A percentile compares a stretch with the other conserved stretches of the same genome.
phyloP scores from a whole-genome alignment of 129 eudicot species.

The Flaveria bidentis region DNA sequence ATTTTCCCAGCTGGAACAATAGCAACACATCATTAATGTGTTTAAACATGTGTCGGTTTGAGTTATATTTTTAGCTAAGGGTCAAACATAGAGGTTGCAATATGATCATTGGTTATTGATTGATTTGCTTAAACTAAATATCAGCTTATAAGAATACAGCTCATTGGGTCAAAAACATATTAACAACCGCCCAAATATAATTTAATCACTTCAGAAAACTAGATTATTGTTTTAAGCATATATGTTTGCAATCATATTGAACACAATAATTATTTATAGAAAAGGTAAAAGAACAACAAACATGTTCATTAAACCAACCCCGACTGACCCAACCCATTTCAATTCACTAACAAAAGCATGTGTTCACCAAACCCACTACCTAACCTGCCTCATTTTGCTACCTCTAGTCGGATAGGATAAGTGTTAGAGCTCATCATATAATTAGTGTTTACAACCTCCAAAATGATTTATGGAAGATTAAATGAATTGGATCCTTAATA shows the following conservation, averaged over 20 bases:
- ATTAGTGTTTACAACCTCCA: not conserved
- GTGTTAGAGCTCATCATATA: not conserved
- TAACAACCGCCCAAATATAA: not conserved
- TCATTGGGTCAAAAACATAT: not conserved
- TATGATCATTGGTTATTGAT: not conserved
- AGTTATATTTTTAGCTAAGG: not conserved
- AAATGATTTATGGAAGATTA: not conserved
- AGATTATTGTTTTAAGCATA: not conserved
- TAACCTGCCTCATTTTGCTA: not conserved
- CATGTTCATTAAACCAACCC: not conserved
- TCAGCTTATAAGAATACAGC: not conserved
- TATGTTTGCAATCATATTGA: not conserved
- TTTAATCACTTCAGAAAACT: not conserved
- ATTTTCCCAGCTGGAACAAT: constrained; percentile 78
- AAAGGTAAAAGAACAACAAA: not conserved
- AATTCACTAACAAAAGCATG: not conserved
- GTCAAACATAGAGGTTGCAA: not conserved
- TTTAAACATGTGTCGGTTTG: not conserved
- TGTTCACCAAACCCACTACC: not conserved
- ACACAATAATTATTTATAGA: not conserved
- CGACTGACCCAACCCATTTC: not conserved
- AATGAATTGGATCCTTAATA: not conserved
- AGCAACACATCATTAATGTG: constrained; percentile 15
- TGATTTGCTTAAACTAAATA: not conserved
- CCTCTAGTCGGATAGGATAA: not conserved